phyloP scores from a whole-genome alignment of 83 land plant genomes.

The Picea abies region DNA sequence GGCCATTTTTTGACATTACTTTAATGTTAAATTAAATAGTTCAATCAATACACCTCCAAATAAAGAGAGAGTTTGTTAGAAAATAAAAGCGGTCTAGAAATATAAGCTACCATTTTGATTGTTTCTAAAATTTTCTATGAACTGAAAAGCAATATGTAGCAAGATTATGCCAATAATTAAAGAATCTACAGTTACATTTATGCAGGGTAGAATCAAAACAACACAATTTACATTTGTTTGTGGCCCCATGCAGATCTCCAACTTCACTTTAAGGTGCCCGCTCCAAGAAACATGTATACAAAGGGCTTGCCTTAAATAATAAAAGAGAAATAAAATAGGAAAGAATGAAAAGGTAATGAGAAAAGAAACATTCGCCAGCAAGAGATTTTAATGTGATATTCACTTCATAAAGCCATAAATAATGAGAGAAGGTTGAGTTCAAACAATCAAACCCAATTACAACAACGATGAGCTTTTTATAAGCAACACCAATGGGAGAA shows the following conservation, averaged over 20 bases:
- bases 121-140: too few species aligned
- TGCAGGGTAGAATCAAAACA: constrained; percentile 2
- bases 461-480: constrained; percentile 8
- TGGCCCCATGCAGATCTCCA: constrained; percentile 10
- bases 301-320: constrained; percentile 14
- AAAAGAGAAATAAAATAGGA: constrained; percentile 2
- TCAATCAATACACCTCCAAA: too few species aligned
- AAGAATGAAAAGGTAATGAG: constrained; percentile 13
- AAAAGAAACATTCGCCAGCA: constrained; percentile 1
- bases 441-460: constrained; percentile 2
- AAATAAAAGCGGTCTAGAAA: too few species aligned
- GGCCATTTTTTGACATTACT: too few species aligned
- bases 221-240: constrained; percentile 14
- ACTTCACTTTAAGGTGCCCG: constrained; percentile 15
- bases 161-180: constrained; percentile 4
- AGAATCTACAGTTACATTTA: constrained; percentile 20
- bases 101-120: too few species aligned
- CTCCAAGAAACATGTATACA: constrained; percentile 14
- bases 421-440: background rate
- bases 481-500: constrained; percentile 38
- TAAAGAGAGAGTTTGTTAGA: too few species aligned
- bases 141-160: too few species aligned
- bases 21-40: too few species aligned
- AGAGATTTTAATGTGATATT: constrained; percentile 4
- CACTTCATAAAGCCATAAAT: background rate